phyloP scores from a whole-genome alignment of 495 filamentous ascomycete genomes.

The Aspergillus wentii region DNA sequence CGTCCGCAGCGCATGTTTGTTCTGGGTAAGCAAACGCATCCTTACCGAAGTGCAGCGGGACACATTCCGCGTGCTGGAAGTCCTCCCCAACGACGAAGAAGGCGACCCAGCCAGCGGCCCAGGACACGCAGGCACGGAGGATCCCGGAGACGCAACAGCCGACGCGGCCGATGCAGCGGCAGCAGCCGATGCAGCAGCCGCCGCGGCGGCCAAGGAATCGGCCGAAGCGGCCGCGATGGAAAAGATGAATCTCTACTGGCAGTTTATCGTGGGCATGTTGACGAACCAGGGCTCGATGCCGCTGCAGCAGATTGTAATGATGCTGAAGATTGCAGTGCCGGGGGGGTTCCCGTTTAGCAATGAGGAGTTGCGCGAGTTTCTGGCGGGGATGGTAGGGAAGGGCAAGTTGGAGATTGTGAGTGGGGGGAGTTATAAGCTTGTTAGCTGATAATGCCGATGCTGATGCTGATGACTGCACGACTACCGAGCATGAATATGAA shows the following conservation, averaged over 20 bases:
- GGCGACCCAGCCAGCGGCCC: constrained; percentile 29
- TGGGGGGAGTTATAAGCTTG: constrained; percentile 66
- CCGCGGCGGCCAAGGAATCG: constrained; percentile 38
- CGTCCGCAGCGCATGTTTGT: constrained; percentile 70
- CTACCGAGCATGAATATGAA: no score
- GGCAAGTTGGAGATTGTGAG: constrained; percentile 65
- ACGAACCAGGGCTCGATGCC: constrained; percentile 85
- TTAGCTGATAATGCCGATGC: no score
- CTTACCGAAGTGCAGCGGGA: constrained; percentile 54
- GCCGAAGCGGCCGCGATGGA: constrained; percentile 56
- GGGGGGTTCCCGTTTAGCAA: constrained; percentile 86
- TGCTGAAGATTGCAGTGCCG: constrained; percentile 84
- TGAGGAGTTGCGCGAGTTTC: constrained; percentile 66
- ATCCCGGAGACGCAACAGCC: constrained; percentile 31
- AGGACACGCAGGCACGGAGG: constrained; percentile 8
- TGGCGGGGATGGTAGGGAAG: constrained; percentile 65
- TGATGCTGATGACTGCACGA: no score
- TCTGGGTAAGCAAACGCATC: constrained; percentile 80
- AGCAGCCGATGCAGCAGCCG: constrained; percentile 49
- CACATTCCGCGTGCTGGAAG: constrained; percentile 61
- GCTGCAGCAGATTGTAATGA: constrained; percentile 77
- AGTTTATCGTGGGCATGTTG: constrained; percentile 91
- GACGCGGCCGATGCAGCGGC: constrained; percentile 32
- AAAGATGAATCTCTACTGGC: constrained; percentile 80
- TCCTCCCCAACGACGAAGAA: constrained; percentile 44